A percentile compares a stretch with the other conserved stretches of the same genome.
Conservation (phyloP, 306 rosid genomes). For the Vicia faba region DNA sequence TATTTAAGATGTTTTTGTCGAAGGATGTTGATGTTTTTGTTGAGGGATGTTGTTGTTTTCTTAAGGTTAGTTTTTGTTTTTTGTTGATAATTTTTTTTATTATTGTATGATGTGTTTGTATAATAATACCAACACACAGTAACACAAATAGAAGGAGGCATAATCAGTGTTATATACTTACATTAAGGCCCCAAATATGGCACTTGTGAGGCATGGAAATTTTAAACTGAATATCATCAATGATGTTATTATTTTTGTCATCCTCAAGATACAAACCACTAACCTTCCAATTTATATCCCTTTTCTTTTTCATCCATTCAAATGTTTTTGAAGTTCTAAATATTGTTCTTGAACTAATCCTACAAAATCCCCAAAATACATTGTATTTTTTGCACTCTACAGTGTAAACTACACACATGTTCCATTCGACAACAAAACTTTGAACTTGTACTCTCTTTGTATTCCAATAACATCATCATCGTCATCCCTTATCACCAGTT, state of each 20-base stretch:
- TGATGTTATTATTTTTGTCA: constrained; percentile 31
- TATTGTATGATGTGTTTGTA: too few species aligned
- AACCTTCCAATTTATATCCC: constrained; percentile 43
- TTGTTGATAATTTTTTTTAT: too few species aligned
- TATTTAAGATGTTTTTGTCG: too few species aligned
- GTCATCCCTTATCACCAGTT: neutral
- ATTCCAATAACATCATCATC: constrained; percentile 36
- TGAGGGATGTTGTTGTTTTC: too few species aligned
- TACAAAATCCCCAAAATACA: constrained; percentile 44
- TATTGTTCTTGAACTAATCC: constrained; percentile 35
- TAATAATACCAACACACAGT: too few species aligned
- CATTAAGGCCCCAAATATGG: constrained; percentile 55
- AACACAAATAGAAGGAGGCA: neutral
- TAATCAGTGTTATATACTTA: constrained; percentile 39
- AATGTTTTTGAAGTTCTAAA: neutral
- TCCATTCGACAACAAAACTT: constrained; percentile 51
- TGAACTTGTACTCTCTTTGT: too few species aligned
- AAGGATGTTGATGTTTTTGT: too few species aligned
- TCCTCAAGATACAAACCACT: constrained; percentile 46
- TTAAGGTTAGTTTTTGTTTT: too few species aligned
- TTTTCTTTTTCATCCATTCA: constrained; percentile 31
- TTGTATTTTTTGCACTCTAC: constrained; percentile 18
- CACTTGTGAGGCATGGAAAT: constrained; percentile 42
- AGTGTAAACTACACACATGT: constrained; percentile 35
- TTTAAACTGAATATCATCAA: constrained; percentile 36